Evolutionary conservation across 176 grass and related monocot genomes (phyloP), one percentile per base, ranked within the genome.

Genomic region (Elymus sibiricus): DNA sequence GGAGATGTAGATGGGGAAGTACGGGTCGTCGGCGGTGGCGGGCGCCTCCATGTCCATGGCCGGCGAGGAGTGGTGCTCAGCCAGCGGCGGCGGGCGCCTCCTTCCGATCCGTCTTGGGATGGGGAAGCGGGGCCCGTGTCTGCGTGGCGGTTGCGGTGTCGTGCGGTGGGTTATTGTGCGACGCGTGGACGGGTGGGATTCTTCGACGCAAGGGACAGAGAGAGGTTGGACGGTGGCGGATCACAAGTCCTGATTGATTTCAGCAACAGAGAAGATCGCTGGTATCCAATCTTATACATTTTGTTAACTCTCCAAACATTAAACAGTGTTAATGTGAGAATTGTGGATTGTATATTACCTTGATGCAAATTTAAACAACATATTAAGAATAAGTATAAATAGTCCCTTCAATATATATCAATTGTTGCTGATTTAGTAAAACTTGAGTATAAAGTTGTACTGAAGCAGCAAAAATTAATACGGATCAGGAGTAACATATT

Each of bases 1-100:
- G 43, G 85, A 87, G 5, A 87, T 13, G 66, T 79, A 44, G 43
- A 87, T 62, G 84, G 84, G 62, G 5, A 62, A 62, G 77, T 73
- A 1, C 1, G 38, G 0, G n/a, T 21, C 66, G 21, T 11, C 77
- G 63, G 78, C 43, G 67, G 56, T 28, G 59, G 83, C 59, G 60
- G 71, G 47, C 66, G 82, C 34, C 85, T 83, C 80, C 80, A 90
- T 90, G 11, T 83, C 80, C 80, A 90, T 90, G 11, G 67, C 66
- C 66, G 58, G 58, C 51, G 71, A 70, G n/a, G 29, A 32, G 7
- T 71, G 34, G 28, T 25, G 58, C 0, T 40, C 21, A 7, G 19
- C 32, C 25, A 12, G 51, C 53, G 15, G 51, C 51, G 51, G 51
- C 16, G 29, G 76, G 80, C 64, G 38, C 80, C 37, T 60, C 11